Base-by-base conservation (phyloP, 371 early-diverging fungal genomes). In the Dipsacomyces acuminosporus region DNA sequence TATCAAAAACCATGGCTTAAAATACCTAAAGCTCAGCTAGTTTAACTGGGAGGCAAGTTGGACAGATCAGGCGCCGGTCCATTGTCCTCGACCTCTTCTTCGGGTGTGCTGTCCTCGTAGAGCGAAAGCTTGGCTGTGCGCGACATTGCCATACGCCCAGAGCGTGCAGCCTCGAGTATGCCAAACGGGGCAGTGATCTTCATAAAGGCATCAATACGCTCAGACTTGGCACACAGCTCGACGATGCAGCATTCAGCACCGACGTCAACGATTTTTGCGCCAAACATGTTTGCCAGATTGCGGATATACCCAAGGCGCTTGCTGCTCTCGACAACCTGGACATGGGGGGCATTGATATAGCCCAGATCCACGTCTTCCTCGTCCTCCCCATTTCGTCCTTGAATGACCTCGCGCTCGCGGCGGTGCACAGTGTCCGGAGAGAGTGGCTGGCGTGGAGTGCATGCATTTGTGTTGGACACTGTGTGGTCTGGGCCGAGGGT, bases 91-190 rank as follows among this genome's bases (percentile, higher is more conserved):
- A 35, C 58, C 66, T 46, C 55, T 73, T 45, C 78, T 8, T 75
- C 77, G 5, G 38, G 38, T 20, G 75, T 63, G 15, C 74, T 76
- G 19, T 79, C 74, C 48, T 85, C 89, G 56, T 83, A 78, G 25
- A 79, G 72, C 57, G 86, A 86, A 41, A 83, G 84, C 54, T 91
- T 80, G 34, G 86, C 87, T 21, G 90, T 83, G 44, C 95, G 80
- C 20, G 95, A 90, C 87, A 97, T 90, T 21, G 93, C 93, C 94
- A 97, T 94, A 63, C 86, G 81, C 72, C 96, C 97, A 34, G 89
- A 88, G 65, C 96, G 81, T 14, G 93, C 89, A 1, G 89, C 93
- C 74, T 97, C 96, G 50, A 94, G 77, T 48, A 95, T 86, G 36
- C 98, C 98, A 60, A 88, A 97, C 17, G 95, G 96, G 55, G 88